Conservation (phyloP, 441 rosid species). For the Populus trichocarpa region DNA sequence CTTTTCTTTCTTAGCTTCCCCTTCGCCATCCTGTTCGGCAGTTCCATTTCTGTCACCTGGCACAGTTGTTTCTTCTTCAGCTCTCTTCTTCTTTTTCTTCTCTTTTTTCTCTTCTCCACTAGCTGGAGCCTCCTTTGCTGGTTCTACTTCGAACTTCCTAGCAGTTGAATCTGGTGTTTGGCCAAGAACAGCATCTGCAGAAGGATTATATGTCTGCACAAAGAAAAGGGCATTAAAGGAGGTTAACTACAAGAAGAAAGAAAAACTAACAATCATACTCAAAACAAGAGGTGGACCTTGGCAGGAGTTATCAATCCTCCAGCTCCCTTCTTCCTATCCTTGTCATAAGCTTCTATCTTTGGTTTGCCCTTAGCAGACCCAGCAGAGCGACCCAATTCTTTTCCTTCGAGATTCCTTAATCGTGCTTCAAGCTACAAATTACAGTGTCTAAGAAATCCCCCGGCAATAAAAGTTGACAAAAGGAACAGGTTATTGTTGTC, state of each 20-base stretch:
- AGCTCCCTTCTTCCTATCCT: constrained; percentile 67
- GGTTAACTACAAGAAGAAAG: background rate
- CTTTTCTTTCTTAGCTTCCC: constrained; percentile 36
- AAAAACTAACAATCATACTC: background rate
- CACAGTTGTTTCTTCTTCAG: constrained; percentile 24
- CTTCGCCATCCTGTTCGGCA: constrained; percentile 29
- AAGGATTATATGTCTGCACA: constrained; percentile 70
- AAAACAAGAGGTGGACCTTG: constrained; percentile 41
- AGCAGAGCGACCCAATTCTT: constrained; percentile 64
- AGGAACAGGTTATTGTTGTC: background rate
- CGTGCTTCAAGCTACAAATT: constrained; percentile 69
- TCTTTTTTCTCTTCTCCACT: constrained; percentile 1
- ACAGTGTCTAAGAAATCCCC: constrained; percentile 2
- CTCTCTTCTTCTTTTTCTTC: constrained; percentile 32
- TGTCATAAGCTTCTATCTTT: constrained; percentile 78
- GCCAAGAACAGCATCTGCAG: constrained; percentile 64
- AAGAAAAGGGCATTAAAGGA: background rate
- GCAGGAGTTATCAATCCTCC: constrained; percentile 73
- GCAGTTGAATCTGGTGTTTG: constrained; percentile 27
- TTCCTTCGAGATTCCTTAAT: constrained; percentile 78
- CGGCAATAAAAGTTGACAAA: background rate
- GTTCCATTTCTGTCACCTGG: constrained; percentile 1
- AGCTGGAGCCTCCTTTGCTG: constrained; percentile 16
- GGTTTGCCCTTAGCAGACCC: constrained; percentile 94
- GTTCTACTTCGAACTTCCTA: constrained; percentile 27